These are phyloP conservation scores for Boletus fagicola DNA, from an alignment of 768 basidiomycete genomes.

Conservation along the genomic window DNA sequence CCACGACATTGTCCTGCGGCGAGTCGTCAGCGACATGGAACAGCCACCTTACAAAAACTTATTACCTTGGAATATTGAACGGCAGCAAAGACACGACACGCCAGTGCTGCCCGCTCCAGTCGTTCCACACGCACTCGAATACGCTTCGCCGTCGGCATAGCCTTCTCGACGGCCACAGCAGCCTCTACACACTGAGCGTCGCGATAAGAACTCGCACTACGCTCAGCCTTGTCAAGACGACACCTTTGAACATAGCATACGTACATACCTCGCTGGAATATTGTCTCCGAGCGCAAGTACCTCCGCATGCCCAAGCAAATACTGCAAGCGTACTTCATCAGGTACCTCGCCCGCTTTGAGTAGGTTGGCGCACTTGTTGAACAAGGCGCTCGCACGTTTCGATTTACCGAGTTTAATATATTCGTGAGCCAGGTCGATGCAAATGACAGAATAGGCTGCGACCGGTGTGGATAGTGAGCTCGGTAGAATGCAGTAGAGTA, in stretches of 20 bases:
- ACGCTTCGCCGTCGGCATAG: conserved; percentile 50
- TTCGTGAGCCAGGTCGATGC: conserved; percentile 73
- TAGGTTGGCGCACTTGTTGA: conserved; percentile 51
- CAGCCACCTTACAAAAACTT: conserved; percentile 8
- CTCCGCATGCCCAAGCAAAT: conserved; percentile 66
- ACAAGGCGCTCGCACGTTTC: conserved; percentile 63
- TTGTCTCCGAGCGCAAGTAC: conserved; percentile 61
- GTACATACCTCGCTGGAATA: conserved; percentile 52
- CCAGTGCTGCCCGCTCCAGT: conserved; percentile 71
- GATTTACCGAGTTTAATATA: conserved; percentile 76
- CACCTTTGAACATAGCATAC: neutral
- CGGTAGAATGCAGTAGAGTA: neutral
- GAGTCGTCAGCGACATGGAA: neutral
- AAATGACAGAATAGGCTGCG: conserved; percentile 60
- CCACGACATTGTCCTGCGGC: conserved; percentile 57
- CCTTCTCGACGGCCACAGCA: conserved; percentile 40
- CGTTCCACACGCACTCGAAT: conserved; percentile 55
- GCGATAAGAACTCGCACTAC: conserved; percentile 52
- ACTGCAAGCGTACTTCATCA: conserved; percentile 50
- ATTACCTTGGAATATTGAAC: conserved; percentile 67
- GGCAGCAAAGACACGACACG: conserved; percentile 62
- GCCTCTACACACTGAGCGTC: conserved; percentile 55
- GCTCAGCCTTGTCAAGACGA: conserved; percentile 1
- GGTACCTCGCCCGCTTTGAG: conserved; percentile 47
- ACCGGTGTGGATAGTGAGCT: neutral